Evolutionary conservation across 2,329 filamentous ascomycete genomes (phyloP).

Genomic region (Cercospora berteroae): DNA sequence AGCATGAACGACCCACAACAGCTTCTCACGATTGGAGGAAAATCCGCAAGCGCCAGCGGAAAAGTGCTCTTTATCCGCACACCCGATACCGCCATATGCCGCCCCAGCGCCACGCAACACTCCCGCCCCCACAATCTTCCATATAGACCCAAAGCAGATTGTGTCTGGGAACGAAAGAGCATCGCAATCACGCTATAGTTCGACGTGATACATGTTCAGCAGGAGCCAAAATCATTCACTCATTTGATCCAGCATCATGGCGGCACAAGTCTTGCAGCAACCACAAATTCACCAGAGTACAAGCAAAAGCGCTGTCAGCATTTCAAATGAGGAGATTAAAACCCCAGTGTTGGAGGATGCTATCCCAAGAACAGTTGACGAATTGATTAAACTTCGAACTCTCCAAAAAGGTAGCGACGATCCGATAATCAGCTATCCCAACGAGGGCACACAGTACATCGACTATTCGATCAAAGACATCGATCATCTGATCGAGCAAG

Average conservation of each 20-base stretch:
- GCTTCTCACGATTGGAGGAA: not conserved
- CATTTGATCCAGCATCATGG: not conserved
- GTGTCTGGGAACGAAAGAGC: not conserved
- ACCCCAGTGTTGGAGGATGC: constrained; percentile 13
- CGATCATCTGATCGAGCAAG: constrained; percentile 22
- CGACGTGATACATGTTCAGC: not conserved
- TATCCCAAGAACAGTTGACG: constrained; percentile 23
- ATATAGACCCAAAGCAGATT: not conserved
- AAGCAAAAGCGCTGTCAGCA: not conserved
- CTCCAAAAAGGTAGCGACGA: constrained; percentile 17
- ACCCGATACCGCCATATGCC: not conserved
- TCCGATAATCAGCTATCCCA: constrained; percentile 28
- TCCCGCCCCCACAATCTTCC: not conserved
- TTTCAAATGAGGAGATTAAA: constrained; percentile 4
- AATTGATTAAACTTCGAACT: constrained; percentile 23
- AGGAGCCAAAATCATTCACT: not conserved
- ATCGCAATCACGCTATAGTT: not conserved
- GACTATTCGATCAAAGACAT: constrained; percentile 26
- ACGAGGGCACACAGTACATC: constrained; percentile 24
- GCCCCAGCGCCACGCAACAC: not conserved
- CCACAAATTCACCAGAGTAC: not conserved
- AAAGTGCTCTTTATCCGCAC: not conserved
- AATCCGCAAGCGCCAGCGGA: not conserved
- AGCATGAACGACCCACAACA: not conserved
- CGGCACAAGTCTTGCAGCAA: not conserved